These are phyloP conservation scores for Neostapfia colusana DNA, from an alignment of 176 grass and related monocot genomes.

Conservation along the genomic window DNA sequence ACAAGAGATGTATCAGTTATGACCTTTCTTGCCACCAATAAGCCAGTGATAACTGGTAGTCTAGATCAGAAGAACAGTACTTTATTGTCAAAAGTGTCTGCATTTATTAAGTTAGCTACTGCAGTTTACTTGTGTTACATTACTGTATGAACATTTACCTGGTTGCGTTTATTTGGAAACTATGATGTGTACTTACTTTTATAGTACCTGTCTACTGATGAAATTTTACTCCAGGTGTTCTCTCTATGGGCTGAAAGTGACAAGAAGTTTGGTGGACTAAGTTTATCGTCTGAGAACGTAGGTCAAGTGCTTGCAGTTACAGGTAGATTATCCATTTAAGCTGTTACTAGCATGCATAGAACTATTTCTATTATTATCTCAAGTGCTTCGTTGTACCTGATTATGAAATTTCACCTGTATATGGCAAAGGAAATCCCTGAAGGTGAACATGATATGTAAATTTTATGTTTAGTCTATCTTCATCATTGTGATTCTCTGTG, in stretches of 20 bases:
- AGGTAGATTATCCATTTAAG: constrained; percentile 39
- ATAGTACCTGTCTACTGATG: neutral
- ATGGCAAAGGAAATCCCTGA: neutral
- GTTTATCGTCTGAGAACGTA: constrained; percentile 65
- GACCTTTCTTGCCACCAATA: too few species aligned
- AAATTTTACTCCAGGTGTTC: constrained; percentile 53
- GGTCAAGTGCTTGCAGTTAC: constrained; percentile 68
- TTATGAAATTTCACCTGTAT: neutral
- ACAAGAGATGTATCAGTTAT: too few species aligned
- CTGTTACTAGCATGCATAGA: neutral
- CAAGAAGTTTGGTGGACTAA: constrained; percentile 68
- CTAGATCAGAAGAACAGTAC: neutral
- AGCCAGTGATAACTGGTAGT: too few species aligned
- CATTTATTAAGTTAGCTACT: too few species aligned
- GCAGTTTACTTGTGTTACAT: too few species aligned
- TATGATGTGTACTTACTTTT: constrained; percentile 1
- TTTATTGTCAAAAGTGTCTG: too few species aligned
- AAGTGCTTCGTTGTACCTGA: neutral
- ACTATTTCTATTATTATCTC: neutral
- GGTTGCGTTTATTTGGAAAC: too few species aligned
- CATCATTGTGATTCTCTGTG: constrained; percentile 7
- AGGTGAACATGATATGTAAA: neutral
- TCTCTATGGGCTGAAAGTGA: constrained; percentile 83
- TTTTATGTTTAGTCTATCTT: neutral
- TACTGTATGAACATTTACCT: too few species aligned